Evolutionary conservation across 176 grass and related monocot species (phyloP).

Genomic region (Juncus effusus): DNA sequence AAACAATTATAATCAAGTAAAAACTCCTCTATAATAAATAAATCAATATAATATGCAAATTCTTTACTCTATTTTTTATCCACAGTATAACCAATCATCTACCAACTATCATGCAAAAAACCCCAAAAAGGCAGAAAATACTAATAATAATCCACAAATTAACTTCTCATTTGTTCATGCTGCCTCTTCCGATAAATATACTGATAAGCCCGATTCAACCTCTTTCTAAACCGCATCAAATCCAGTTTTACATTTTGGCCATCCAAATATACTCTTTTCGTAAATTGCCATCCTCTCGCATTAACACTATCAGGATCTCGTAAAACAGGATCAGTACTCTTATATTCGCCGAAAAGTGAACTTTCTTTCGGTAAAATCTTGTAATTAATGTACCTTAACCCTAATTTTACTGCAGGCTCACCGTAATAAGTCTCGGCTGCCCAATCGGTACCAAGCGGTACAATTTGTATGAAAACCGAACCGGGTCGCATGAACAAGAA

Average conservation of each 20-base stretch:
- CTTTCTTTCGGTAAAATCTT: conserved; percentile 56
- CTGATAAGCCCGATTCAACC: conserved; percentile 33
- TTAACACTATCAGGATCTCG: conserved; percentile 47
- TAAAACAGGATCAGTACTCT: conserved; percentile 42
- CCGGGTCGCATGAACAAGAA: conserved; percentile 77
- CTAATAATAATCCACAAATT: conserved; percentile 19
- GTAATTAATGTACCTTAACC: conserved; percentile 54
- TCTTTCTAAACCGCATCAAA: conserved; percentile 47
- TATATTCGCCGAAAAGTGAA: conserved; percentile 42
- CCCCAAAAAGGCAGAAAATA: not conserved
- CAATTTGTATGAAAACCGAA: conserved; percentile 62
- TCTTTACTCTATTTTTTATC: conserved; percentile 24
- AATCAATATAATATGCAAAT: conserved; percentile 22
- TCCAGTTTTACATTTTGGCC: conserved; percentile 63
- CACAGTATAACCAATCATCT: conserved; percentile 26
- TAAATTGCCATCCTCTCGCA: conserved; percentile 62
- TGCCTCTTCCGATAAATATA: conserved; percentile 37
- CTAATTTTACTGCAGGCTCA: conserved; percentile 46
- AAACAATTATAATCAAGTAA: not conserved
- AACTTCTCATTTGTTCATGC: conserved; percentile 14
- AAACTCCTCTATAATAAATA: conserved; percentile 3
- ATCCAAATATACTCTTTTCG: conserved; percentile 71
- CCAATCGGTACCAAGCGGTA: conserved; percentile 71
- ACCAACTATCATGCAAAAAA: conserved; percentile 14
- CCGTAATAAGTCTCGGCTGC: conserved; percentile 78